Evolutionary conservation across 495 filamentous ascomycete species (phyloP).

Genomic region (Aspergillus hancockii): DNA sequence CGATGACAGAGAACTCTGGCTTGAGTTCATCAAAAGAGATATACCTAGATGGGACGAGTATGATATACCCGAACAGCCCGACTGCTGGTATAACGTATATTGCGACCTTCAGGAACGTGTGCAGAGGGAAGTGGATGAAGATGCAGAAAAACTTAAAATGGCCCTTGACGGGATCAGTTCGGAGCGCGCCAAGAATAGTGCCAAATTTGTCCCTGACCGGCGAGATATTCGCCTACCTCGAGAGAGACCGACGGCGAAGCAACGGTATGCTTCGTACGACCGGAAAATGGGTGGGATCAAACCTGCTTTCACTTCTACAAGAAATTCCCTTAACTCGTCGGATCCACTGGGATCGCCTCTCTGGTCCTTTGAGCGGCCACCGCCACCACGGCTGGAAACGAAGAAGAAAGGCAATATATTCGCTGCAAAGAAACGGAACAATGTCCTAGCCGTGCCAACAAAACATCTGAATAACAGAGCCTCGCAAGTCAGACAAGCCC

Average conservation of each 20-base stretch:
- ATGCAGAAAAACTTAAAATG: slow-evolving; percentile 50
- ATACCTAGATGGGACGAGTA: slow-evolving; percentile 61
- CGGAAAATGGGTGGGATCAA: slow-evolving; percentile 29
- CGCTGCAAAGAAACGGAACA: slow-evolving; percentile 35
- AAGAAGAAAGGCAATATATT: slow-evolving; percentile 45
- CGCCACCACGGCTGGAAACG: slow-evolving; percentile 15
- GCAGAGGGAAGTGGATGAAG: slow-evolving; percentile 47
- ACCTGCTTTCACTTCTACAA: slow-evolving; percentile 18
- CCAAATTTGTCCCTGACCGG: slow-evolving; percentile 43
- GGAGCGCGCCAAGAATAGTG: slow-evolving; percentile 47
- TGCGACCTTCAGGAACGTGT: slow-evolving; percentile 45
- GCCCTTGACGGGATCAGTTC: slow-evolving; percentile 51
- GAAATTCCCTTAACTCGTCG: neutral
- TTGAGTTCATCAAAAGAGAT: slow-evolving; percentile 66
- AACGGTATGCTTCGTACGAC: slow-evolving; percentile 29
- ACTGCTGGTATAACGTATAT: slow-evolving; percentile 68
- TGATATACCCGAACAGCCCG: slow-evolving; percentile 54
- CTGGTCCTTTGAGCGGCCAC: slow-evolving; percentile 23
- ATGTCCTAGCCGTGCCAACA: slow-evolving; percentile 39
- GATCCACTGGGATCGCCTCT: slow-evolving; percentile 17
- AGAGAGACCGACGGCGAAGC: slow-evolving; percentile 26
- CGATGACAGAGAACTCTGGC: slow-evolving; percentile 65
- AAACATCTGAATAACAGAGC: slow-evolving; percentile 41
- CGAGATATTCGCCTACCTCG: slow-evolving; percentile 27
- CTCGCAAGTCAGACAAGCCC: slow-evolving; percentile 40